Evolutionary conservation across 2,329 filamentous ascomycete species (phyloP).

Genomic region (Ophiosphaerella herpotricha): DNA sequence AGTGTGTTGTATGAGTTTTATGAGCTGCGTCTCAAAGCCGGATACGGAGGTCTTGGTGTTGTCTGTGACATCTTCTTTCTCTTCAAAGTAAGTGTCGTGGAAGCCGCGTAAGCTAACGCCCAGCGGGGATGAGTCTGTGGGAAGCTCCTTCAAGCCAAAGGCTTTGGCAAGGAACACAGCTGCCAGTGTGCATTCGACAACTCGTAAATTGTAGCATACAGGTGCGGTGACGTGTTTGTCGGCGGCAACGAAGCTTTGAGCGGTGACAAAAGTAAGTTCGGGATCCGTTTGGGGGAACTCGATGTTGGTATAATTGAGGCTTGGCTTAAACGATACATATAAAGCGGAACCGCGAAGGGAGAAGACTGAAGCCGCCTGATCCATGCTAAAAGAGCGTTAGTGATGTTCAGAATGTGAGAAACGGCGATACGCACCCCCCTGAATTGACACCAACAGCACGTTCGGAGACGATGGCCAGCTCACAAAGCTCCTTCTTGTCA

Average conservation of each 20-base stretch:
- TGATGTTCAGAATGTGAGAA: background rate
- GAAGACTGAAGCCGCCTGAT: conserved; percentile 95
- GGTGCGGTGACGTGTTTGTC: conserved; percentile 95
- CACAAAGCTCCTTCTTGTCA: conserved; percentile 88
- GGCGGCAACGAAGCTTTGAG: conserved; percentile 89
- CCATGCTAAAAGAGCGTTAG: conserved; percentile 69
- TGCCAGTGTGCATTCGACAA: conserved; percentile 92
- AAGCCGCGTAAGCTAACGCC: conserved; percentile 84
- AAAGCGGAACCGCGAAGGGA: conserved; percentile 83
- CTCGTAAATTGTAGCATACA: conserved; percentile 93
- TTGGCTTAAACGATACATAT: conserved; percentile 86
- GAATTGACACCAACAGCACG: conserved; percentile 94
- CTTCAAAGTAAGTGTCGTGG: conserved; percentile 77
- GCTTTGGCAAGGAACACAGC: conserved; percentile 68
- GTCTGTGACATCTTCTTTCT: conserved; percentile 53
- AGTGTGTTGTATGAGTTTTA: conserved; percentile 71
- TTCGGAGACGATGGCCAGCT: conserved; percentile 93
- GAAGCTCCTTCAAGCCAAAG: conserved; percentile 62
- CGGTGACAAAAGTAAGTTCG: conserved; percentile 88
- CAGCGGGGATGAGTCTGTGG: conserved; percentile 79
- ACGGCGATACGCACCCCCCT: conserved; percentile 68
- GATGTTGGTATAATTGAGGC: conserved; percentile 75
- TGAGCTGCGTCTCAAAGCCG: conserved; percentile 66
- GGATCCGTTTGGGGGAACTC: conserved; percentile 80
- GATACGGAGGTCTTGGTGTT: conserved; percentile 53